Base-by-base conservation (phyloP, 805 yeast genomes). In the Isabelozyma heimii region DNA sequence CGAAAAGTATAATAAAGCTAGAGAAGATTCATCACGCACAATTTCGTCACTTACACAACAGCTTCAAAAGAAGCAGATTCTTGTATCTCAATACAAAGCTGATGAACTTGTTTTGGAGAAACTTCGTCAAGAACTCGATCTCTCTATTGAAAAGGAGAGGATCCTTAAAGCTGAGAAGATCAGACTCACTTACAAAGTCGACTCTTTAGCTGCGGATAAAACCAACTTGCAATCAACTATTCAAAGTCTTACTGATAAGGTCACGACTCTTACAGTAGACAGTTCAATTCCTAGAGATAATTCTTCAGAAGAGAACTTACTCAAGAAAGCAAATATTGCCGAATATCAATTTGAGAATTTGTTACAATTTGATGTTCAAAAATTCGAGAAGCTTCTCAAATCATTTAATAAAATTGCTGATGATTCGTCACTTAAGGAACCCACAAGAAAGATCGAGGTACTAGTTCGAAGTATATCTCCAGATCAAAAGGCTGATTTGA, bases 371-470 rank as follows among this genome's bases (percentile, higher is more conserved):
- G 82, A 80, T 48, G 60, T 80, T 2, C 63, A 70, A 5, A 79
- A 77, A 50, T 75, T 82, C 42, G 73, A 77, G 12, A 80, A 73
- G 51, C 59, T 83, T n/a, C 67, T 83, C 39, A 66, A 69, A 15
- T 71, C 80, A 1, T 76, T 84, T 48, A 75, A 78, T 38, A 76
- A 77, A 52, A 74, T 84, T 2, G 72, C 85, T 3, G 89, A 85
- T 50, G 79, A 78, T 46, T 57, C 72, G 3, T 84, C 89, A 0
- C 73, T 84, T 14, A 67, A 69, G n/a, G 87, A 83, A 47, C 86
- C 89, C 7, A 71, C 75, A 17, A 69, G 70, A 17, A 80, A 83
- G 54, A 64, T 84, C 27, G 70, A 73, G 7, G 68, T 70, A 47
- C 54, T 77, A 43, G 63, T 72, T 7, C 68, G 73, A 37, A 46